phyloP scores from a whole-genome alignment of 2,329 filamentous ascomycete species.

The Penicillium sp. region DNA sequence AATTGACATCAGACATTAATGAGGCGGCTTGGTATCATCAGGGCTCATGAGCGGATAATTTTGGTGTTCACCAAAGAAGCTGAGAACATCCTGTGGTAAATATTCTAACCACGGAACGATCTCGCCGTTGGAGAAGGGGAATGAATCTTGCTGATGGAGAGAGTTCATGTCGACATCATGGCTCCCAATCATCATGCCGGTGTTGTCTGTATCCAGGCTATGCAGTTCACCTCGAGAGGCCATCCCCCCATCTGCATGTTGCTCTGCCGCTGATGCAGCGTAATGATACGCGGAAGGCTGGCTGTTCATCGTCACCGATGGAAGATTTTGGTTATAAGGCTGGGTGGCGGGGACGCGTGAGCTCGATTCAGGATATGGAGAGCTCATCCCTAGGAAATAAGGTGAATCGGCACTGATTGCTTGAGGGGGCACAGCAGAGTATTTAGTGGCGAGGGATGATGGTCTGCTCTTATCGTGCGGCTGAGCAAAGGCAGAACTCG shows the following conservation, averaged over 20 bases:
- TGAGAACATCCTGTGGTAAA: constrained; percentile 61
- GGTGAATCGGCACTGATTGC: constrained; percentile 36
- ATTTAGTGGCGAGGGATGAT: constrained; percentile 23
- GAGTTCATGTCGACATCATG: constrained; percentile 71
- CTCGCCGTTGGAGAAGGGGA: constrained; percentile 48
- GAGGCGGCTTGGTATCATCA: constrained; percentile 22
- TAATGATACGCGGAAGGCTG: constrained; percentile 24
- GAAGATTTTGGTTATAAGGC: constrained; percentile 20
- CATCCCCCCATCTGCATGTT: constrained; percentile 16
- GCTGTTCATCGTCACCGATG: constrained; percentile 18
- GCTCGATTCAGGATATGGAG: constrained; percentile 35
- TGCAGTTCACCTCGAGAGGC: constrained; percentile 17
- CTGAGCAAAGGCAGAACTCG: constrained; percentile 26
- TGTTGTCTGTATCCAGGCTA: constrained; percentile 16
- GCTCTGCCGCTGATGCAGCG: constrained; percentile 16
- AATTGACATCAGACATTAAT: constrained; percentile 13
- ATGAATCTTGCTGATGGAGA: constrained; percentile 43
- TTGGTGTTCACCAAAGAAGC: constrained; percentile 46
- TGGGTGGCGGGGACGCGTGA: constrained; percentile 21
- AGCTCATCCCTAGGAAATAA: constrained; percentile 46
- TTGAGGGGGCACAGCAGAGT: constrained; percentile 38
- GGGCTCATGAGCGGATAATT: constrained; percentile 31
- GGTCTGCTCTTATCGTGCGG: constrained; percentile 19
- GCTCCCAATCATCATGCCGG: constrained; percentile 64
- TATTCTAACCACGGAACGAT: constrained; percentile 74